Conservation (phyloP, 1,284 basidiomycete species). For the Rhodotorula glutinis region DNA sequence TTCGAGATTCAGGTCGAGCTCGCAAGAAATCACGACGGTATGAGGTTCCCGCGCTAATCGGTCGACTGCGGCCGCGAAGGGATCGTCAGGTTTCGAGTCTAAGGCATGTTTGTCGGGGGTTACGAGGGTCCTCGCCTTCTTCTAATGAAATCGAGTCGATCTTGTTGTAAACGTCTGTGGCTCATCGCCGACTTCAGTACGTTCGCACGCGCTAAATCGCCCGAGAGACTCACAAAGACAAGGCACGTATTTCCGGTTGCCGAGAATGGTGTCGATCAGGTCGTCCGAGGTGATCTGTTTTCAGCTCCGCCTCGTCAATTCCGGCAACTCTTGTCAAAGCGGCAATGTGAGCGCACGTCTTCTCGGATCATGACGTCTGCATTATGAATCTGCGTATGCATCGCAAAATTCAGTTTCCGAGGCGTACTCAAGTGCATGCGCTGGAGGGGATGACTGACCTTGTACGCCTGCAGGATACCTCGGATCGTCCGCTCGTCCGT, state of each 20-base stretch:
- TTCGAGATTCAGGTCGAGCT: conserved; percentile 86
- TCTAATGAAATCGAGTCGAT: conserved; percentile 87
- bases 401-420: too few relatives aligned
- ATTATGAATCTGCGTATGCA: conserved; percentile 65
- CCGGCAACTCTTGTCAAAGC: background rate
- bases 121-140: conserved; percentile 22
- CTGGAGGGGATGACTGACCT: conserved; percentile 4
- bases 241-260: conserved; percentile 86
- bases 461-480: conserved; percentile 48
- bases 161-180: conserved; percentile 63
- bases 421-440: too few relatives aligned
- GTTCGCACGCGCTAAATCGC: background rate
- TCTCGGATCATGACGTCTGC: conserved; percentile 96
- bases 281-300: conserved; percentile 87
- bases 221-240: conserved; percentile 57
- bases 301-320: background rate
- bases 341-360: conserved; percentile 62
- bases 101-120: too few relatives aligned
- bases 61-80: conserved; percentile 62
- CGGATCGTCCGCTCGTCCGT: conserved; percentile 89
- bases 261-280: conserved; percentile 94
- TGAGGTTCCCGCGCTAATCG: conserved; percentile 81
- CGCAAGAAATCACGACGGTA: conserved; percentile 90
- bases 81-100: background rate
- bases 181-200: conserved; percentile 65